Base-by-base conservation (phyloP, 345 rosid species). In the Reutealis trisperma region DNA sequence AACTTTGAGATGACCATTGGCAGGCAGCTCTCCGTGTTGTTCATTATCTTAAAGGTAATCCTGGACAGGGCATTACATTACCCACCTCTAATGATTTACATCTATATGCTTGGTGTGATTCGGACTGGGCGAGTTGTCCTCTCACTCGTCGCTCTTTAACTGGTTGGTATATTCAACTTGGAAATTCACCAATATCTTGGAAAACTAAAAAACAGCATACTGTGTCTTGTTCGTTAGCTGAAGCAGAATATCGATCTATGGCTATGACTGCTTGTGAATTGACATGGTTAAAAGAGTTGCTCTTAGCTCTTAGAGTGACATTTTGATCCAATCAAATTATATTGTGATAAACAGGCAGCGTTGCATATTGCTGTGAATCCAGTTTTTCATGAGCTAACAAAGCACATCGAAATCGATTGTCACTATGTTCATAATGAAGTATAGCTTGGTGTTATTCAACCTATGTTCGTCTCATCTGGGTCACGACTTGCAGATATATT, bases 231-330 rank as follows among this genome's bases (percentile, higher is more conserved):
- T 65, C 70, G 2, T 65, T 27, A 0, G 51, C 51, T 4, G 51
- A 65, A 41, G 70, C 27, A 13, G 51, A 65, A 21, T 65, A 65
- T n/a, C 24, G 70, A 15, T 65, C 70, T 7, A 65, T 65, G 70
- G 51, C 51, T 15, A 42, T 51, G 2, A 21, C 13, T 6, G 9
- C 27, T 1, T 65, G 51, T 65, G 70, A 41, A 42, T 21, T 65
- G 16, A 65, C 41, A 21, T 65, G 51, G 70, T 41, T 65, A 18
- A 65, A 65, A 8, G 51, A 10, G 0, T 19, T 65, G 15, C 51
- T 65, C 1, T 1, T 6, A 1, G 2, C 25, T 2, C 70, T 65
- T 42, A 27, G 70, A 1, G 70, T 65, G 19, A 4, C 70, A 65
- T 37, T 37, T 24, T 18, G 19, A 11, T 8, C 25, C 27, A 8